Evolutionary conservation across 108 stramenopile species (phyloP).

Genomic region (Chaetoceros muelleri): DNA sequence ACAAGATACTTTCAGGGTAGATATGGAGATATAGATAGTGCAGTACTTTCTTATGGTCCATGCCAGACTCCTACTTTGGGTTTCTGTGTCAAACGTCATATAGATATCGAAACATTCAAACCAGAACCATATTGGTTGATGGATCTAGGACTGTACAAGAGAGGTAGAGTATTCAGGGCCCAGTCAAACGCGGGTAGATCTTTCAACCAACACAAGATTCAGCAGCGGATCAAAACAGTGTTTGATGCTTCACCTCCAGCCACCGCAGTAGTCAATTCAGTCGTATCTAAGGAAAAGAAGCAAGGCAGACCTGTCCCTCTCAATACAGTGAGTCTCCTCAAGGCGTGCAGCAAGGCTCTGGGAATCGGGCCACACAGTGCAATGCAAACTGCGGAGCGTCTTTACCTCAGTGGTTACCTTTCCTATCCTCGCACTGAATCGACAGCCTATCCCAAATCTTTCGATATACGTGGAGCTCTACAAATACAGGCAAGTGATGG

Average conservation of each 20-base stretch:
- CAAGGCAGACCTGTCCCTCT: conserved; percentile 75
- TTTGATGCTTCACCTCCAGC: conserved; percentile 24
- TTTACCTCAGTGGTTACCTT: conserved; percentile 79
- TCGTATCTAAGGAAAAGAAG: conserved; percentile 72
- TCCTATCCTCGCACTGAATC: conserved; percentile 81
- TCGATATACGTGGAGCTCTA: conserved; percentile 68
- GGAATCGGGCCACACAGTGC: conserved; percentile 78
- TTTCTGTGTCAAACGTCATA: conserved; percentile 91
- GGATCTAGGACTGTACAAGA: conserved; percentile 61
- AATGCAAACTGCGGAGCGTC: conserved; percentile 61
- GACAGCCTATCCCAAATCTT: conserved; percentile 70
- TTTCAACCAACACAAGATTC: conserved; percentile 57
- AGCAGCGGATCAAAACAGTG: conserved; percentile 35
- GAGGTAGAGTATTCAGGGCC: conserved; percentile 59
- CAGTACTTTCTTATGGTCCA: conserved; percentile 89
- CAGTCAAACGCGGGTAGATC: conserved; percentile 61
- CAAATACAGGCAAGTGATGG: conserved; percentile 54
- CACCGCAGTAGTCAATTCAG: conserved; percentile 44
- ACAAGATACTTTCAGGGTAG: conserved; percentile 85
- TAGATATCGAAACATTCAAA: conserved; percentile 90
- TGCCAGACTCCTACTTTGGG: conserved; percentile 97
- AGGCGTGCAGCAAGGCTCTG: conserved; percentile 73
- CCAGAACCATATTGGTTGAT: conserved; percentile 84
- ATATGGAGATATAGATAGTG: conserved; percentile 84
- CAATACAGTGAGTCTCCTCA: conserved; percentile 70